Percentiles rank a stretch among this genome's conserved stretches.
Conservation (phyloP, 805 yeast species). For the Jamesozyma gamospora region DNA sequence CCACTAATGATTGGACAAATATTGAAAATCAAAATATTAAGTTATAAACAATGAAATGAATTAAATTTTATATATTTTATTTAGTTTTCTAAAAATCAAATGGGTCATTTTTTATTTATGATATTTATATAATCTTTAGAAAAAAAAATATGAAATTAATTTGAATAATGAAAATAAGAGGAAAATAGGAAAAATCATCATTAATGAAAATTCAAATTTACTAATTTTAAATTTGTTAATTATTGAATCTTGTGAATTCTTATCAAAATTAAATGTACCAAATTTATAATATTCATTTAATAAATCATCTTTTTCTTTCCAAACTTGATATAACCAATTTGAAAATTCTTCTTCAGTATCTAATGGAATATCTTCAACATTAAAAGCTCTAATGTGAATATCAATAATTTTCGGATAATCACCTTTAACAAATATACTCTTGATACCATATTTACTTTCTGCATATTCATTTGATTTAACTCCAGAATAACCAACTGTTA, state of each 20-base stretch:
- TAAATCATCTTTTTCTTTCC: conserved; percentile 70
- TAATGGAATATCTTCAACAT: conserved; percentile 54
- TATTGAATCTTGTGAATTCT: conserved; percentile 10
- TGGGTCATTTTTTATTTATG: background rate
- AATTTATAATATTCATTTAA: conserved; percentile 50
- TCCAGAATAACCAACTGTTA: conserved; percentile 77
- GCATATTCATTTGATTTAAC: conserved; percentile 55
- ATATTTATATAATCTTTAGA: background rate
- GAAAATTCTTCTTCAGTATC: conserved; percentile 50
- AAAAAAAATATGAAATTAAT: conserved; percentile 1
- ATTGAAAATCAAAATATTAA: conserved; percentile 24
- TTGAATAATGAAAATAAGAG: conserved; percentile 2
- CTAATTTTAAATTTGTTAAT: conserved; percentile 18
- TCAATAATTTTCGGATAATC: conserved; percentile 58
- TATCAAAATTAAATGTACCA: conserved; percentile 39
- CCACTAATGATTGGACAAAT: conserved; percentile 45
- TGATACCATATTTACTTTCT: conserved; percentile 63
- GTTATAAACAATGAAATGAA: too few species aligned
- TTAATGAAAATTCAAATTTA: conserved; percentile 9
- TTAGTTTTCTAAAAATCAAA: too few species aligned
- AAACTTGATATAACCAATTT: conserved; percentile 61
- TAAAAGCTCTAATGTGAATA: conserved; percentile 52
- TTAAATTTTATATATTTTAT: too few species aligned
- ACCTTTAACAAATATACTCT: conserved; percentile 56
- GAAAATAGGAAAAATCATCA: conserved; percentile 14